Evolutionary conservation across 2,329 filamentous ascomycete genomes (phyloP).

Genomic region (Trichoderma guizhouense): DNA sequence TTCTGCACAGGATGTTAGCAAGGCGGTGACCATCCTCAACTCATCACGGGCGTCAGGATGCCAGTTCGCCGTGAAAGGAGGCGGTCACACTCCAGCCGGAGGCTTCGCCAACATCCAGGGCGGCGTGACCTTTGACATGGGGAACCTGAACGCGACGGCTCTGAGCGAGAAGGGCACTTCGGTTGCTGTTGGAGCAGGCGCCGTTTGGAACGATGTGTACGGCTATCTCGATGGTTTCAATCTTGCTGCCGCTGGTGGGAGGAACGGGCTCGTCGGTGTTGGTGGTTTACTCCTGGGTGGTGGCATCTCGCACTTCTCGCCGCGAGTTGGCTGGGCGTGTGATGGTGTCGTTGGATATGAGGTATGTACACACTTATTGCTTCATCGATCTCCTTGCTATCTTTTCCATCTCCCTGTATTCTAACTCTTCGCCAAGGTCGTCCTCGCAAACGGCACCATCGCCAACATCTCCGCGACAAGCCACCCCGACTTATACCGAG

Average conservation of each 20-base stretch:
- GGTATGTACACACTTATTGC: neutral
- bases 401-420: neutral
- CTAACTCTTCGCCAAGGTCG: slow-evolving; percentile 26
- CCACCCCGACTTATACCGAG: slow-evolving; percentile 55
- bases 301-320: slow-evolving; percentile 21
- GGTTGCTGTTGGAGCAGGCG: slow-evolving; percentile 23
- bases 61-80: slow-evolving; percentile 32
- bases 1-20: slow-evolving; percentile 25
- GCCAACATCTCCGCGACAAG: slow-evolving; percentile 39
- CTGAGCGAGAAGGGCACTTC: slow-evolving; percentile 20
- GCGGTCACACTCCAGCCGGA: slow-evolving; percentile 32
- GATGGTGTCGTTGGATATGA: slow-evolving; percentile 9
- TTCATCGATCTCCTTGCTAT: neutral
- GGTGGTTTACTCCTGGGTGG: slow-evolving; percentile 26
- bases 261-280: slow-evolving; percentile 25
- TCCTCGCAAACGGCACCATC: slow-evolving; percentile 44
- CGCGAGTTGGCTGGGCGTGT: slow-evolving; percentile 16
- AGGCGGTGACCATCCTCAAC: neutral
- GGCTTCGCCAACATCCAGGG: slow-evolving; percentile 28
- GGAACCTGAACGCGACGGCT: slow-evolving; percentile 24
- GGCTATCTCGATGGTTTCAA: slow-evolving; percentile 18
- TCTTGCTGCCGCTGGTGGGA: slow-evolving; percentile 26
- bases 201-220: slow-evolving; percentile 25
- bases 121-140: slow-evolving; percentile 30
- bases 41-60: neutral